Evolutionary conservation across 2,329 filamentous ascomycete genomes (phyloP).

Genomic region (Aspergillus alliaceus): DNA sequence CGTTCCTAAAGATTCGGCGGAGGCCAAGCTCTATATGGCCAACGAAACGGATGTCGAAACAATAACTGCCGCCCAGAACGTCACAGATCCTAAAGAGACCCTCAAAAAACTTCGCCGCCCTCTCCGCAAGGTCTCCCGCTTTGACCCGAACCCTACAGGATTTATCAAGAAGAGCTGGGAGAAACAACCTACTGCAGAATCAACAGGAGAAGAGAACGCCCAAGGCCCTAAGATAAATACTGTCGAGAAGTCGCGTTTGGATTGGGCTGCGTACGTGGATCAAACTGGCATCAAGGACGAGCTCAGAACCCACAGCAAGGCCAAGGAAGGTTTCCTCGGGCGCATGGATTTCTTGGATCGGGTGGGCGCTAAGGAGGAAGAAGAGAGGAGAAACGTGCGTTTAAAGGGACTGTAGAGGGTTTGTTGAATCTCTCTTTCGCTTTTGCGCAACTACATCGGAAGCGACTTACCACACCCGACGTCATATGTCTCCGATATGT

Average conservation of each 20-base stretch:
- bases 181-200: conserved; percentile 32
- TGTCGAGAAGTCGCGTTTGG: conserved; percentile 64
- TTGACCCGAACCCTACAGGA: conserved; percentile 48
- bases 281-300: conserved; percentile 62
- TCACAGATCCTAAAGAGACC: conserved; percentile 13
- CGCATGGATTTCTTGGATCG: conserved; percentile 63
- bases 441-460: background rate
- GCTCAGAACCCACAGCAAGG: conserved; percentile 60
- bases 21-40: conserved; percentile 55
- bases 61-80: conserved; percentile 22
- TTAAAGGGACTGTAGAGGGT: conserved; percentile 38
- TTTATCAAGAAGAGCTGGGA: conserved; percentile 46
- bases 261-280: conserved; percentile 66
- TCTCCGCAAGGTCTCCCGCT: conserved; percentile 45
- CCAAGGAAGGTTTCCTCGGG: conserved; percentile 61
- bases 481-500: no score
- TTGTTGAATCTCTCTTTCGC: background rate
- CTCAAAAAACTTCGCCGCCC: conserved; percentile 39
- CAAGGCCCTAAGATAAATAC: conserved; percentile 63
- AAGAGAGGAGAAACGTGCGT: conserved; percentile 55
- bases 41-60: conserved; percentile 39
- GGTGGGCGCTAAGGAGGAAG: conserved; percentile 57
- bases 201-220: conserved; percentile 29
- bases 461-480: background rate
- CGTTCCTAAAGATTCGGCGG: conserved; percentile 54